A percentile compares a stretch with the other conserved stretches of the same genome.
Conservation (phyloP, 768 basidiomycete species). For the Lactarius vividus region DNA sequence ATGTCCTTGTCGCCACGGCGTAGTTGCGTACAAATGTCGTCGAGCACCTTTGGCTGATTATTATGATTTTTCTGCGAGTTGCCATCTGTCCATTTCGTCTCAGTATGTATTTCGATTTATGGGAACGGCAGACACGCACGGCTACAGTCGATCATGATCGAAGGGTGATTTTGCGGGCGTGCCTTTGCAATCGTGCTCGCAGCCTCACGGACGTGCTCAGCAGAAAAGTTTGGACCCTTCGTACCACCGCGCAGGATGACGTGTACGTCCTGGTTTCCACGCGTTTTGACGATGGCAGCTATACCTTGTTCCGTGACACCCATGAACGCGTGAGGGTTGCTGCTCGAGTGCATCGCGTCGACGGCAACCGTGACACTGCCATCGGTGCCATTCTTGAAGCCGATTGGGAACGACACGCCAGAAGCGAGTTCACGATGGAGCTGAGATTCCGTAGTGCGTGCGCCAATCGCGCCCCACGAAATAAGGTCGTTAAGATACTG, state of each 20-base stretch:
- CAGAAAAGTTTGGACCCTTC: slow-evolving; percentile 84
- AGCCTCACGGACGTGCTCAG: slow-evolving; percentile 68
- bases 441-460: slow-evolving; percentile 95
- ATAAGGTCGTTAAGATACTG: slow-evolving; percentile 82
- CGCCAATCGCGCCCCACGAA: slow-evolving; percentile 96
- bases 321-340: slow-evolving; percentile 95
- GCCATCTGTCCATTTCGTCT: slow-evolving; percentile 54
- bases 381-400: slow-evolving; percentile 99
- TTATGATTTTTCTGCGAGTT: slow-evolving; percentile 95
- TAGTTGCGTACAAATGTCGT: slow-evolving; percentile 72
- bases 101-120: neutral
- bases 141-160: slow-evolving; percentile 85
- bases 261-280: slow-evolving; percentile 68
- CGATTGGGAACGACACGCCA: slow-evolving; percentile 95
- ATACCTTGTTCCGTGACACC: slow-evolving; percentile 85
- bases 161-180: slow-evolving; percentile 48
- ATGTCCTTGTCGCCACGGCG: slow-evolving; percentile 64
- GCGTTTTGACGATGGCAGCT: slow-evolving; percentile 92
- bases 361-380: slow-evolving; percentile 87
- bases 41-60: slow-evolving; percentile 83
- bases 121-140: slow-evolving; percentile 16
- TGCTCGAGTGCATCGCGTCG: slow-evolving; percentile 92
- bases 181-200: slow-evolving; percentile 63
- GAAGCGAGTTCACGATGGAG: slow-evolving; percentile 95
- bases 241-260: slow-evolving; percentile 94